Conservation (phyloP, 2,329 filamentous ascomycete genomes). For the Parasarocladium wereldwijsianum region DNA sequence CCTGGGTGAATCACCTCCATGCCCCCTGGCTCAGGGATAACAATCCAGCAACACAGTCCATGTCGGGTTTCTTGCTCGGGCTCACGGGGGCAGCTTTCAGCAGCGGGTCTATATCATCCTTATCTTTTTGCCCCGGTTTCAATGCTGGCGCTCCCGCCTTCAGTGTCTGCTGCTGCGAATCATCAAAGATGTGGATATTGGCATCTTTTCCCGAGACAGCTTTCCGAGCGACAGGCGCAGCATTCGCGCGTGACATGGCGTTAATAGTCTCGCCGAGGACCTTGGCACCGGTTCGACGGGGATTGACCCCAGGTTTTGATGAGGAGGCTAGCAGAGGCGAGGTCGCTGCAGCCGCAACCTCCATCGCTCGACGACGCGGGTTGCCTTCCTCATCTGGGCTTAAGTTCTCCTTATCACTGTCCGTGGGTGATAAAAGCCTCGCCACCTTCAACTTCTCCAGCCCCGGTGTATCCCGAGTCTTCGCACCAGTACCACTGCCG, state of each 20-base stretch:
- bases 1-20: constrained; percentile 55
- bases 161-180: constrained; percentile 14
- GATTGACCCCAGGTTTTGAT: not conserved
- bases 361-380: too few species aligned
- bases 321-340: constrained; percentile 3
- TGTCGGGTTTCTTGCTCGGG: constrained; percentile 61
- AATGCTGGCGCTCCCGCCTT: constrained; percentile 56
- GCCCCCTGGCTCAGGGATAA: constrained; percentile 84
- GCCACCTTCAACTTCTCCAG: constrained; percentile 21
- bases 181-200: constrained; percentile 37
- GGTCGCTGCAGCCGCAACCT: constrained; percentile 20
- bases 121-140: constrained; percentile 37
- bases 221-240: constrained; percentile 20
- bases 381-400: constrained; percentile 32
- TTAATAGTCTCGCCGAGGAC: constrained; percentile 24
- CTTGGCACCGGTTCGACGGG: constrained; percentile 1
- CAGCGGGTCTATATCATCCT: constrained; percentile 43
- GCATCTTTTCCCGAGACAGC: constrained; percentile 16
- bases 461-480: not conserved
- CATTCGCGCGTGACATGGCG: constrained; percentile 22
- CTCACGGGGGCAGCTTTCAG: constrained; percentile 54
- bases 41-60: constrained; percentile 82
- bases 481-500: constrained; percentile 8
- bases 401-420: constrained; percentile 96
- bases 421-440: constrained; percentile 27